Evolutionary conservation across 352 stramenopile species (phyloP).

Genomic region (Phytophthora lateralis): DNA sequence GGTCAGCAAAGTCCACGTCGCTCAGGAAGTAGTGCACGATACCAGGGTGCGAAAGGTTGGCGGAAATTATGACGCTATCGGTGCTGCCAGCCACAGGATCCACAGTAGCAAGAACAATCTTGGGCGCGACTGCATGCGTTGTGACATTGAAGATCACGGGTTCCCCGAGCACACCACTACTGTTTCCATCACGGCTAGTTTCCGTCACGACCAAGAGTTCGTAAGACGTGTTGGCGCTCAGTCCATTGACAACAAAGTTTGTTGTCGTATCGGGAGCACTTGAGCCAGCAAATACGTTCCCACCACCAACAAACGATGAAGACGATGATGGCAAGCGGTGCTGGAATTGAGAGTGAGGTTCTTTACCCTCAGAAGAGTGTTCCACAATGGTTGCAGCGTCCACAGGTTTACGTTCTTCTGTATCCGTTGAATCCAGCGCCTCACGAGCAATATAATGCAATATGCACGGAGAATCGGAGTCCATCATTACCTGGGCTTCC

Average conservation of each 20-base stretch:
- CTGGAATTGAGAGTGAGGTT: constrained; percentile 17
- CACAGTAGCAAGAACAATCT: constrained; percentile 63
- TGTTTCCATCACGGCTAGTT: constrained; percentile 38
- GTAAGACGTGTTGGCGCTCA: constrained; percentile 65
- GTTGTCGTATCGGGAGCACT: constrained; percentile 9
- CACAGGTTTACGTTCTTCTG: constrained; percentile 13
- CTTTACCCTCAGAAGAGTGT: constrained; percentile 16
- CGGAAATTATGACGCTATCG: constrained; percentile 58
- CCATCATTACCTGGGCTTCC: constrained; percentile 25
- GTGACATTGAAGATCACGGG: constrained; percentile 37
- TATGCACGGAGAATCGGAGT: constrained; percentile 33
- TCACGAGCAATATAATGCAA: constrained; percentile 56
- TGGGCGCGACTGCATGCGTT: constrained; percentile 63
- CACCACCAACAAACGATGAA: constrained; percentile 18
- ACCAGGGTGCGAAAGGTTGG: constrained; percentile 69
- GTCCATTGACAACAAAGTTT: constrained; percentile 26
- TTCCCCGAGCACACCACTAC: constrained; percentile 55
- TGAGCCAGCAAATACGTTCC: constrained; percentile 11
- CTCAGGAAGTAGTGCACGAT: constrained; percentile 78
- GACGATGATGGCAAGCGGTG: constrained; percentile 26
- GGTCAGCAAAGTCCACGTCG: constrained; percentile 79
- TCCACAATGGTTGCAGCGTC: constrained; percentile 25
- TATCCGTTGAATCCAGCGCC: neutral
- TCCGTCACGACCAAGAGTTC: constrained; percentile 57
- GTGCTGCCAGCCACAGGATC: constrained; percentile 47